Conservation (phyloP, 2,329 filamentous ascomycete species). For the Arthrinium phaeospermum region DNA sequence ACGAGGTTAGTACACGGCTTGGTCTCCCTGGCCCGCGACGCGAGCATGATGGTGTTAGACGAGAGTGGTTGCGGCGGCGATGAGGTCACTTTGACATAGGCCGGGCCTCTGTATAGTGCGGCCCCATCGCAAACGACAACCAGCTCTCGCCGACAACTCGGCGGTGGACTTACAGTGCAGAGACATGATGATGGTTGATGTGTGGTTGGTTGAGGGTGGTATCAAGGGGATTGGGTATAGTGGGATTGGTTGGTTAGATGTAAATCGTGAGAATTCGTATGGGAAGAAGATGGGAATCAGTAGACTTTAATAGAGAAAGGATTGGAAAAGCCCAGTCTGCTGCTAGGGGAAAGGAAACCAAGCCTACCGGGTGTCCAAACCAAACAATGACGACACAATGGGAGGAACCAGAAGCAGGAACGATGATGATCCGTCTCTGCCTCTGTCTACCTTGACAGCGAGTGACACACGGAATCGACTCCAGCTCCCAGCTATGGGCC, state of each 20-base stretch:
- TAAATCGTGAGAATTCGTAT: not conserved
- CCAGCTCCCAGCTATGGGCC: not conserved
- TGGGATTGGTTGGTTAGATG: not conserved
- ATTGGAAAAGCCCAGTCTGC: constrained; percentile 10
- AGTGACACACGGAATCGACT: constrained; percentile 2
- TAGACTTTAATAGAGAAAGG: constrained; percentile 10
- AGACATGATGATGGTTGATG: constrained; percentile 60
- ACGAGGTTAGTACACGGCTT: not conserved
- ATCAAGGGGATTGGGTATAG: not conserved
- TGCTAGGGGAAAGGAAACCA: not conserved
- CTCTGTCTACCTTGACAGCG: not conserved
- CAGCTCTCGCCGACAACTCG: too few relatives aligned
- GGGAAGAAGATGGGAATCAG: not conserved
- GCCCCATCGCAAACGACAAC: too few relatives aligned
- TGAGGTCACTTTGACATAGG: not conserved
- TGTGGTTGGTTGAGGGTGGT: constrained; percentile 17
- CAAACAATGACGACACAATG: constrained; percentile 19
- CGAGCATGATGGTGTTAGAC: not conserved
- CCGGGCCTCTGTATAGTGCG: not conserved
- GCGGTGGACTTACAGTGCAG: constrained; percentile 57
- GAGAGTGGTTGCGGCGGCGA: not conserved
- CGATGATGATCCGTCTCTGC: constrained; percentile 7
- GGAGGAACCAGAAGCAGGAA: constrained; percentile 17
- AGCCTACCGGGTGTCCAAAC: constrained; percentile 14
- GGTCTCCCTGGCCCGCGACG: not conserved